Conservation (phyloP, 148 eudicot species). For the Drosera capensis region DNA sequence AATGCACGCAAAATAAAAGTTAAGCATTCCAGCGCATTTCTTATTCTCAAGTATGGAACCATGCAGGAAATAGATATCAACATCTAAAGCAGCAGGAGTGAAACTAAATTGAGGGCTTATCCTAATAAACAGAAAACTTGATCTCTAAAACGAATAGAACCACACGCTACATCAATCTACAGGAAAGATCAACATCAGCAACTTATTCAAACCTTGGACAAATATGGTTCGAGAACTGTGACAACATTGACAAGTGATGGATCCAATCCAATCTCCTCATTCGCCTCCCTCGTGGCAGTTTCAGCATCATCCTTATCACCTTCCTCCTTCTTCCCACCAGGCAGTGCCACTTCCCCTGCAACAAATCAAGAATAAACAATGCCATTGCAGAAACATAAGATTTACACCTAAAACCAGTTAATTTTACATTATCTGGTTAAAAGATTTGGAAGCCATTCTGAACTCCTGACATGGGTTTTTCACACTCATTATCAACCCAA, state of each 20-base stretch:
- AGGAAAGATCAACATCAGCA: background rate
- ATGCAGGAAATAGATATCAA: no score
- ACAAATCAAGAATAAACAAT: slow-evolving; percentile 11
- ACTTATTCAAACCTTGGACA: slow-evolving; percentile 45
- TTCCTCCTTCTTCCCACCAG: slow-evolving; percentile 87
- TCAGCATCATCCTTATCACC: slow-evolving; percentile 56
- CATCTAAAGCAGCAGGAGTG: no score
- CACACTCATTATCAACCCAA: no score
- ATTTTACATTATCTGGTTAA: no score
- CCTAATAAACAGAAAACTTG: background rate
- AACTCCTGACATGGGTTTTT: no score
- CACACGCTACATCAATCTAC: background rate
- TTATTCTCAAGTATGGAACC: no score
- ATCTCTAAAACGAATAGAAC: background rate
- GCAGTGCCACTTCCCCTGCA: slow-evolving; percentile 87
- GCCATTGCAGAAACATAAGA: no score
- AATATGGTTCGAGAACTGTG: slow-evolving; percentile 72
- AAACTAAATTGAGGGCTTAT: no score
- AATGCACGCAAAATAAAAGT: no score
- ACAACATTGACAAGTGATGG: slow-evolving; percentile 73
- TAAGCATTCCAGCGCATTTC: no score
- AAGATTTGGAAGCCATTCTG: no score
- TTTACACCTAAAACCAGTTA: background rate
- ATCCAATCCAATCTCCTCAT: slow-evolving; percentile 90
- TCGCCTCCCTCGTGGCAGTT: slow-evolving; percentile 79